These are phyloP conservation scores for Eucalyptus curtisii DNA, from an alignment of 345 rosid genomes.

Conservation along the genomic window DNA sequence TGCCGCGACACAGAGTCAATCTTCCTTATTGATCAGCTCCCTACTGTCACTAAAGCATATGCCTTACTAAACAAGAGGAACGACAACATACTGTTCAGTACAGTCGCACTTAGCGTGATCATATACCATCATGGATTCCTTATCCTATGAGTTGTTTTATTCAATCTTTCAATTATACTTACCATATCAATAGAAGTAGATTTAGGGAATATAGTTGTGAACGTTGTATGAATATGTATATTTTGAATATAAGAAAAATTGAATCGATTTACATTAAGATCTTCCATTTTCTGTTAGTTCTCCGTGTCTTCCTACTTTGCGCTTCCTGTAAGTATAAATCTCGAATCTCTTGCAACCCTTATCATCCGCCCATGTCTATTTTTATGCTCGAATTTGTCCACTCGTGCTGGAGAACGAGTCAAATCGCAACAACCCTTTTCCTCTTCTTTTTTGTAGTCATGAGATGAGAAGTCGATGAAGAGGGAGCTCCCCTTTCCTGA, in stretches of 20 bases:
- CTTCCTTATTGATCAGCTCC: neutral
- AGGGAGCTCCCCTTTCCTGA: neutral
- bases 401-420: neutral
- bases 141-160: too few relatives aligned
- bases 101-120: too few relatives aligned
- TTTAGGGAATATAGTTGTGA: too few relatives aligned
- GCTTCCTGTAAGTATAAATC: neutral
- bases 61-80: neutral
- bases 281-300: too few relatives aligned
- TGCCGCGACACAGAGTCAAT: rapidly evolving
- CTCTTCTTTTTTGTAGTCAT: neutral
- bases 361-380: neutral
- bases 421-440: neutral
- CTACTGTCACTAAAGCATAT: neutral
- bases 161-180: too few relatives aligned
- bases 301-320: neutral
- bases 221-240: too few relatives aligned
- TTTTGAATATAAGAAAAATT: too few relatives aligned
- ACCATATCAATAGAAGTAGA: too few relatives aligned
- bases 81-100: too few relatives aligned
- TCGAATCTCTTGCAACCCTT: neutral
- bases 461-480: neutral
- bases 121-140: too few relatives aligned
- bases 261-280: too few relatives aligned
- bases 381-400: neutral